Conservation (phyloP, 176 grass and related monocot genomes). For the Phoenix roebelenii region DNA sequence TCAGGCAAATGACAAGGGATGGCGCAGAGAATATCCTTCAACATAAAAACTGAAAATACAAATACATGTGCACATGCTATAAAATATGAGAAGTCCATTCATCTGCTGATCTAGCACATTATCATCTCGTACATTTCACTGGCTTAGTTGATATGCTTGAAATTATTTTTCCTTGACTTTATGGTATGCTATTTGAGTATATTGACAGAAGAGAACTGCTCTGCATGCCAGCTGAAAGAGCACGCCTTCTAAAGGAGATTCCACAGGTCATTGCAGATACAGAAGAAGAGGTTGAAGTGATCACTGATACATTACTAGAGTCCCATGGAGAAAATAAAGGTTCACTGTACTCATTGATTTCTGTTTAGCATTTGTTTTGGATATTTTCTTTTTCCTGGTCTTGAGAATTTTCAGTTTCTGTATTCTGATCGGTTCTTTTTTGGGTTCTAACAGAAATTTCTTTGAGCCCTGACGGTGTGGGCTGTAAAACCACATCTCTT, state of each 20-base stretch:
- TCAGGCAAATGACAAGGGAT: slow-evolving; percentile 51
- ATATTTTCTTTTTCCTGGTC: neutral
- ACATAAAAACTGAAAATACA: too few species aligned
- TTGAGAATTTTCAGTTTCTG: too few species aligned
- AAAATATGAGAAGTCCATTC: neutral
- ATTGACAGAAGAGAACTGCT: slow-evolving; percentile 39
- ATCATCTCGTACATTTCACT: too few species aligned
- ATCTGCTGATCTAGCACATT: too few species aligned
- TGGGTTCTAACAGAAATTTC: too few species aligned
- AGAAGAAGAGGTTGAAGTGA: slow-evolving; percentile 35
- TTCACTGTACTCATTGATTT: slow-evolving; percentile 5
- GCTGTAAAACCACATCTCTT: too few species aligned
- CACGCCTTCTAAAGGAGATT: slow-evolving; percentile 48
- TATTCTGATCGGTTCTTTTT: too few species aligned
- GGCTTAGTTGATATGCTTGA: slow-evolving; percentile 1
- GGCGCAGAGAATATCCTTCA: slow-evolving; percentile 74
- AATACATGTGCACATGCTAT: neutral
- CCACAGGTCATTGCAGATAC: slow-evolving; percentile 46
- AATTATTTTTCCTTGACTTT: slow-evolving; percentile 46
- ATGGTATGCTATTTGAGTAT: slow-evolving; percentile 41
- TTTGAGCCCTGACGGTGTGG: too few species aligned
- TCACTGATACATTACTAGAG: slow-evolving; percentile 1
- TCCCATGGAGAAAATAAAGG: slow-evolving; percentile 33
- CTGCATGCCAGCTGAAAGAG: slow-evolving; percentile 46
- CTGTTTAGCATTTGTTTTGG: neutral